A percentile compares a stretch with the other conserved stretches of the same genome.
phyloP scores from a whole-genome alignment of 805 yeast genomes.

The Nadsonia fulvescens region DNA sequence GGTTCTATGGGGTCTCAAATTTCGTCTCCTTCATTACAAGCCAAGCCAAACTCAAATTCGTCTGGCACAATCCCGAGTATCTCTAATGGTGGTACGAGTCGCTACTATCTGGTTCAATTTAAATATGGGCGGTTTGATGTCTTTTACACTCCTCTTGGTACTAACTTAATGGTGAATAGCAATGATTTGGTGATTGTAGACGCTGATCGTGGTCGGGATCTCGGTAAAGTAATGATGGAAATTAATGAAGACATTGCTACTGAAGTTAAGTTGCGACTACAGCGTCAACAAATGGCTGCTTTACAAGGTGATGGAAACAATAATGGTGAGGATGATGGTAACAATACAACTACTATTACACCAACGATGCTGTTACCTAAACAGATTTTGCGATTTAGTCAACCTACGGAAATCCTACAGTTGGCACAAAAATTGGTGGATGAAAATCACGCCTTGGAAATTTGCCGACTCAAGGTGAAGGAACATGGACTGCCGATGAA shows the following conservation, averaged over 20 bases:
- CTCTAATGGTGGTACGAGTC: too few relatives aligned
- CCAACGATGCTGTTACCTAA: too few relatives aligned
- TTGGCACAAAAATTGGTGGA: constrained; percentile 41
- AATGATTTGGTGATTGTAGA: constrained; percentile 69
- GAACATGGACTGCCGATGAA: constrained; percentile 34
- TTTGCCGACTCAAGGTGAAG: constrained; percentile 41
- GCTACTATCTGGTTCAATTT: constrained; percentile 41
- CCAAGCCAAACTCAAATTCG: too few relatives aligned
- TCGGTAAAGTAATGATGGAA: constrained; percentile 46
- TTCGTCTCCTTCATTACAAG: too few relatives aligned
- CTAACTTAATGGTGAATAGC: constrained; percentile 22
- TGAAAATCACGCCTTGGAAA: constrained; percentile 48
- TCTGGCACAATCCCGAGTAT: too few relatives aligned
- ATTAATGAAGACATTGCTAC: constrained; percentile 52
- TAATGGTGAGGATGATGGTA: constrained; percentile 5
- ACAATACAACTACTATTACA: constrained; percentile 32
- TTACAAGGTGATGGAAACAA: constrained; percentile 24
- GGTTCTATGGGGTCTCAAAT: too few relatives aligned
- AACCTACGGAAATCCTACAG: constrained; percentile 39
- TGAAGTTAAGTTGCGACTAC: constrained; percentile 43
- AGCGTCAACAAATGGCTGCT: constrained; percentile 55
- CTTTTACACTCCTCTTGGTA: constrained; percentile 35
- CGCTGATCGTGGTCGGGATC: constrained; percentile 67
- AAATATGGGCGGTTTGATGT: constrained; percentile 70
- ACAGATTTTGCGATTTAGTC: constrained; percentile 46